A percentile compares a stretch with the other conserved stretches of the same genome.
Evolutionary conservation across 495 filamentous ascomycete genomes (phyloP).

Genomic region (Lophiotrema nucula): DNA sequence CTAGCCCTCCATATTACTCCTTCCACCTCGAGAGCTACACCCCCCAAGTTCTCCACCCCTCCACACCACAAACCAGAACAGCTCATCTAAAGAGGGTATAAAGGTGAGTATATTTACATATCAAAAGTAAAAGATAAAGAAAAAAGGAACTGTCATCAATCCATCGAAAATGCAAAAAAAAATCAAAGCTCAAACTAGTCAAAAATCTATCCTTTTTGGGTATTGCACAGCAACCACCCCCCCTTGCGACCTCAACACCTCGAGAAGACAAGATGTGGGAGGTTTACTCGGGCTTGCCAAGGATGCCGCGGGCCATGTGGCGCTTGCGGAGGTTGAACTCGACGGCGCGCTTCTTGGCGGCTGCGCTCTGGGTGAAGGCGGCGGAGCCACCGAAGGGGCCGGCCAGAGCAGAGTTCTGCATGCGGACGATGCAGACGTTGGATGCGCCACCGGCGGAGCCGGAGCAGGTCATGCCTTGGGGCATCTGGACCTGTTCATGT

Average conservation of each 20-base stretch:
- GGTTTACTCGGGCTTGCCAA: conserved; percentile 29
- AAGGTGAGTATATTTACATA: not conserved
- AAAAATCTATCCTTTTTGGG: too few species aligned
- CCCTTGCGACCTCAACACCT: too few species aligned
- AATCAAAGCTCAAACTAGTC: too few species aligned
- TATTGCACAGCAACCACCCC: too few species aligned
- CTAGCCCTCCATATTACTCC: not conserved
- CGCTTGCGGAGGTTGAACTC: conserved; percentile 35
- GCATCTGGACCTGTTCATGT: conserved; percentile 53
- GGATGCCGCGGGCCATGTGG: conserved; percentile 32
- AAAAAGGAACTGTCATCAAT: not conserved
- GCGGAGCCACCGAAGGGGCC: conserved; percentile 61
- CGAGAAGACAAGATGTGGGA: too few species aligned
- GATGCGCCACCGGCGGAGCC: conserved; percentile 51
- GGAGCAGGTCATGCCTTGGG: conserved; percentile 59
- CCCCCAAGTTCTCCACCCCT: not conserved
- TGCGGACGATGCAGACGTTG: conserved; percentile 58
- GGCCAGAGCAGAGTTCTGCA: conserved; percentile 55
- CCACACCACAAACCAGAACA: not conserved
- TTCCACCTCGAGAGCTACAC: too few species aligned
- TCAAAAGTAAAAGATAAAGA: not conserved
- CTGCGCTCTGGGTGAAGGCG: conserved; percentile 38
- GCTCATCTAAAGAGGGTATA: conserved; percentile 8
- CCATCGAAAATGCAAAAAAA: not conserved
- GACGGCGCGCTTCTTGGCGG: conserved; percentile 34